A percentile compares a stretch with the other conserved stretches of the same genome.
phyloP scores from a whole-genome alignment of 305 asterid genomes.

The Ilex paraguariensis region DNA sequence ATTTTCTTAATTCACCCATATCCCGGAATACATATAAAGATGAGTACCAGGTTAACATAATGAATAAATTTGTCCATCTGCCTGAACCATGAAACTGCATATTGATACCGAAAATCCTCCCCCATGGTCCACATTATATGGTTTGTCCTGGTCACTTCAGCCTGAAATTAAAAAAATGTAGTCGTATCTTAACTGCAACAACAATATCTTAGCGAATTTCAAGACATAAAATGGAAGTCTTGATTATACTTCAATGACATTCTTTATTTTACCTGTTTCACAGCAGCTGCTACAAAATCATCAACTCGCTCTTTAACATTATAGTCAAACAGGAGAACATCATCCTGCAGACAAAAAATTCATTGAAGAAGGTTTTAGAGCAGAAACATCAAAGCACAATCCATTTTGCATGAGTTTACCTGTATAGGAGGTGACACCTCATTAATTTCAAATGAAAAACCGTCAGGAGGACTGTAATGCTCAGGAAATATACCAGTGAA shows the following conservation, averaged over 20 bases:
- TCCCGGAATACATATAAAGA: not conserved
- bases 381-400: slow-evolving; percentile 13
- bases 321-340: slow-evolving; percentile 64
- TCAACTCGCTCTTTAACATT: slow-evolving; percentile 75
- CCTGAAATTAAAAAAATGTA: slow-evolving; percentile 33
- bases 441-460: slow-evolving; percentile 71
- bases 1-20: not conserved
- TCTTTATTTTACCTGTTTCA: slow-evolving; percentile 47
- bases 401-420: slow-evolving; percentile 31
- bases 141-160: slow-evolving; percentile 72
- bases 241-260: no score
- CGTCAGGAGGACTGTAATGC: slow-evolving; percentile 76
- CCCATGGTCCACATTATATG: slow-evolving; percentile 96
- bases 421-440: slow-evolving; percentile 72
- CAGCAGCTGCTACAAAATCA: slow-evolving; percentile 80
- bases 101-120: slow-evolving; percentile 79
- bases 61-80: slow-evolving; percentile 93
- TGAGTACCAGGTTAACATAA: slow-evolving; percentile 67
- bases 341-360: slow-evolving; percentile 48
- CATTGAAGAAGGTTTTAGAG: slow-evolving; percentile 17
- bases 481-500: slow-evolving; percentile 74
- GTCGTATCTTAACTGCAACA: slow-evolving; percentile 5
- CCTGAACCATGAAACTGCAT: slow-evolving; percentile 81
- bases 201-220: not conserved
- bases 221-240: no score